phyloP scores from a whole-genome alignment of 768 basidiomycete genomes.

The Leccinum obscurum region DNA sequence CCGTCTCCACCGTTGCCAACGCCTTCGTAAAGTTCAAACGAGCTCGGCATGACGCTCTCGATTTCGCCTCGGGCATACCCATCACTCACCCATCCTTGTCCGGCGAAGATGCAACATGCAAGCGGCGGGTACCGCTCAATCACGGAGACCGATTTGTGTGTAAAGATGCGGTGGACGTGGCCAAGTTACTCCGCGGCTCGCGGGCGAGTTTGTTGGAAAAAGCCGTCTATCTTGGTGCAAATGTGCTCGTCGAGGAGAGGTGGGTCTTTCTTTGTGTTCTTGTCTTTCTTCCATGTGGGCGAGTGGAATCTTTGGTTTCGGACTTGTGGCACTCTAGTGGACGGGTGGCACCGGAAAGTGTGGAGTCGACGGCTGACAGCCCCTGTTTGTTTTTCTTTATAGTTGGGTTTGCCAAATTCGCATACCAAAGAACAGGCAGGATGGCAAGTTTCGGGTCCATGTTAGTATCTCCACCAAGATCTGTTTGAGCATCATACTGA shows the following conservation, averaged over 20 bases:
- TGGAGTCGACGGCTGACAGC: slow-evolving; percentile 5
- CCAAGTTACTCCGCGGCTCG: slow-evolving; percentile 55
- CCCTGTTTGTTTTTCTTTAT: not conserved
- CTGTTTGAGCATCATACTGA: slow-evolving; percentile 4
- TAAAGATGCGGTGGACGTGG: slow-evolving; percentile 59
- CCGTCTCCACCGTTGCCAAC: slow-evolving; percentile 45
- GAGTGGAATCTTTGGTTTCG: not conserved
- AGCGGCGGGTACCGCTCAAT: slow-evolving; percentile 33
- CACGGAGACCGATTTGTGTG: slow-evolving; percentile 54
- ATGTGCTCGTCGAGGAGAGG: slow-evolving; percentile 69
- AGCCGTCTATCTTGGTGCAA: slow-evolving; percentile 51
- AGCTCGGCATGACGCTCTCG: slow-evolving; percentile 33
- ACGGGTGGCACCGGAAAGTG: not conserved
- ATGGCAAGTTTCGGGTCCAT: slow-evolving; percentile 58
- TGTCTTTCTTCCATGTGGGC: not conserved
- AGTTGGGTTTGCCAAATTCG: slow-evolving; percentile 70
- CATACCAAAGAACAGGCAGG: slow-evolving; percentile 48
- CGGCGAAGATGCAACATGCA: slow-evolving; percentile 28
- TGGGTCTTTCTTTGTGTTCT: slow-evolving; percentile 37
- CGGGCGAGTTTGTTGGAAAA: slow-evolving; percentile 51
- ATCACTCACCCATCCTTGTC: slow-evolving; percentile 37
- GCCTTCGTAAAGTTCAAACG: slow-evolving; percentile 56
- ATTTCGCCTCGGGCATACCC: slow-evolving; percentile 39
- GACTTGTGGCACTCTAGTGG: not conserved
- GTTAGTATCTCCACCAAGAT: slow-evolving; percentile 37